phyloP scores from a whole-genome alignment of 2,329 filamentous ascomycete species.

The Aureobasidium sp. region DNA sequence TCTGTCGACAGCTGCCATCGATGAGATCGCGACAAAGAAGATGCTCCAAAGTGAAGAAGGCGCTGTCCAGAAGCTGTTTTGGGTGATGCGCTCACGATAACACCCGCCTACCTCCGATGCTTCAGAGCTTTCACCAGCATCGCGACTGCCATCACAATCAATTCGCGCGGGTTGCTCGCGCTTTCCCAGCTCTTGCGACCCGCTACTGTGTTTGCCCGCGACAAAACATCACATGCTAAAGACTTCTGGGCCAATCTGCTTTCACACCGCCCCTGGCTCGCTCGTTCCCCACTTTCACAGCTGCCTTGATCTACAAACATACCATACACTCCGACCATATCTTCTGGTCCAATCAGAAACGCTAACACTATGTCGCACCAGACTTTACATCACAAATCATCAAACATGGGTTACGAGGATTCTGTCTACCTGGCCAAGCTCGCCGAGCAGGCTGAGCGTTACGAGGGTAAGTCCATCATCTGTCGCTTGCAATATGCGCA shows the following conservation, averaged over 20 bases:
- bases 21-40: not conserved
- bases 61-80: not conserved
- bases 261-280: slow-evolving; percentile 1
- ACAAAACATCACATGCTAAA: not conserved
- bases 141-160: slow-evolving; percentile 1
- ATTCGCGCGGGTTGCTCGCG: not conserved
- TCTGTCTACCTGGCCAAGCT: slow-evolving; percentile 99
- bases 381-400: slow-evolving; percentile 20
- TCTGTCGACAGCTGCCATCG: not conserved
- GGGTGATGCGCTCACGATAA: not conserved
- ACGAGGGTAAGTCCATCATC: slow-evolving; percentile 64
- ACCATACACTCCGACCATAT: slow-evolving; percentile 2
- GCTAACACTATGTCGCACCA: slow-evolving; percentile 11
- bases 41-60: not conserved
- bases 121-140: not conserved
- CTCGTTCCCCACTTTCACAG: not conserved
- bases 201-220: not conserved
- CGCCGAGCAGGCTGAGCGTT: slow-evolving; percentile 99
- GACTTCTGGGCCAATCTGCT: not conserved
- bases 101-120: slow-evolving; percentile 3
- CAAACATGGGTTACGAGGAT: slow-evolving; percentile 98
- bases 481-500: not conserved
- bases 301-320: not conserved
- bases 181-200: not conserved
- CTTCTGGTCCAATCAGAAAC: not conserved